Base-by-base conservation (phyloP, 495 filamentous ascomycete genomes). In the Aeminium ludgeri region DNA sequence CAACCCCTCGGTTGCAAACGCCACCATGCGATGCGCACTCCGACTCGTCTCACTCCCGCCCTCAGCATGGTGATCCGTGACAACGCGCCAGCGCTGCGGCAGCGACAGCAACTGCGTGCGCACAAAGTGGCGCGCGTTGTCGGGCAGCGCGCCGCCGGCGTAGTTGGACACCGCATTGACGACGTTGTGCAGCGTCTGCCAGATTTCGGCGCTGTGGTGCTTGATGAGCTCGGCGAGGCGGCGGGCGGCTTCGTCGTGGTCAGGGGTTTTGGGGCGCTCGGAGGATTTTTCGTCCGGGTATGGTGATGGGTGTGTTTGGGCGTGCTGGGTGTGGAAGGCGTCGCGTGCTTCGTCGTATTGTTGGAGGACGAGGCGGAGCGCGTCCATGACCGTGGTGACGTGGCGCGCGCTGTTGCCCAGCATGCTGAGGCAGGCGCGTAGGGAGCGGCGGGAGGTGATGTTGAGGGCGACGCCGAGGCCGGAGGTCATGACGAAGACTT, bases 381-480 rank as follows among this genome's bases (percentile, higher is more conserved):
- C 73, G 0, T 68, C 58, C 36, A 89, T 75, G 0, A 80, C 63
- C 37, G 73, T 70, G 16, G 71, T 70, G 30, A 96, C 64, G 54
- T 80, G 78, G 10, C 69, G 71, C 47, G 86, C 91, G 2, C 80
- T 78, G 67, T 73, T 72, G 32, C 72, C 67, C n/a, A 94, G 64
- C 66, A 78, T 77, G 15, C 68, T 65, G 12, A 94, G 62, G 49
- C 82, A 89, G 49, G 77, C 82, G 50, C 77, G 78, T 19, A 96
- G 63, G 43, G 73, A 82, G 10, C 70, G 65, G 10, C 91, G 61
- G 34, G 79, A 86, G 51, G 84, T 78, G 16, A 91, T 81, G 51
- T 76, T 86, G 68, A 96, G 81, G 0, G 87, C 84, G 15, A 86
- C 76, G 25, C 82, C 78, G 2, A 95, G 65, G 0, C 82, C 84